Base-by-base conservation (phyloP, 1,139 yeast genomes). In the Kodamaea sp. region DNA sequence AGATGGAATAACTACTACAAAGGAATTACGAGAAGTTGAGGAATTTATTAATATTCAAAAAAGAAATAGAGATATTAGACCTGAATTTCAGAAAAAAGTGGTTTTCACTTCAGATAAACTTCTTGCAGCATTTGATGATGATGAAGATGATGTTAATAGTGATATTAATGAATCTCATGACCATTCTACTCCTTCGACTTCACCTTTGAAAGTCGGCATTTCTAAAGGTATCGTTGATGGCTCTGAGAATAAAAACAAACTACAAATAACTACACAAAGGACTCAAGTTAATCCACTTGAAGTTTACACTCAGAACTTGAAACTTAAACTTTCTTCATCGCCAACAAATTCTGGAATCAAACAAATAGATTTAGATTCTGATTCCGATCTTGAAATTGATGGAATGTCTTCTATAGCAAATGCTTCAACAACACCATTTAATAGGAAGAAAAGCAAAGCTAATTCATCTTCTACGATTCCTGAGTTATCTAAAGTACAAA, bases 21-120 rank as follows among this genome's bases (percentile, higher is more conserved):
- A 61, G 37, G 64, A 66, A 35, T 48, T 67, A 20, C 55, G 58
- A 29, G 62, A 65, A 40, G 62, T 61, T 3, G 70, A 70, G 44
- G 59, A 61, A 39, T 66, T 67, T 38, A 46, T 70, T 32, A 64
- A 64, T 41, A 53, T 60, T 8, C 69, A 66, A 48, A 71, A 69
- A 43, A 52, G 72, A 37, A 59, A 59, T 33, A 46, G 49, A 27
- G 61, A 53, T 38, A 64, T 67, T 29, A 57, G 63, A 40, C 72
- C 73, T 1, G 58, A 53, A 22, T 68, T 69, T 45, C 51, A 58
- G 24, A 57, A 50, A 27, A 57, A 57, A 31, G 50, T 57, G 2
- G 46, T 47, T 15, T 65, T 68, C 46, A 60, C 73, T 2, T 60
- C 62, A 34, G 57, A 60, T 23, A 56, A 52, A 32, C 63, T 71